phyloP scores from a whole-genome alignment of 768 basidiomycete species.

The Mycena maculata region DNA sequence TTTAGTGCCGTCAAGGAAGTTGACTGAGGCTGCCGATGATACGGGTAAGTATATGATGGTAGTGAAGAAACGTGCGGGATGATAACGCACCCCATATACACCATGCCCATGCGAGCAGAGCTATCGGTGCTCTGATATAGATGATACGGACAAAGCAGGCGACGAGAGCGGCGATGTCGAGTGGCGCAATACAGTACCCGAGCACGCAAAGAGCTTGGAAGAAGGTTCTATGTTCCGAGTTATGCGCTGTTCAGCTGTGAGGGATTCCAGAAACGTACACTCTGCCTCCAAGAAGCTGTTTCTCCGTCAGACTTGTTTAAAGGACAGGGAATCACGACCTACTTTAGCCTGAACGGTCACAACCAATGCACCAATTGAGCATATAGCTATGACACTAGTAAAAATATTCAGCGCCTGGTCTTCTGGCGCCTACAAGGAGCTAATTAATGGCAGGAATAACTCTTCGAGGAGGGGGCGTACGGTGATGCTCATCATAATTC shows the following conservation, averaged over 20 bases:
- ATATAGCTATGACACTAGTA: conserved; percentile 93
- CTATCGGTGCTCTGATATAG: conserved; percentile 88
- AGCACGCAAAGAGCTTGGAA: conserved; percentile 96
- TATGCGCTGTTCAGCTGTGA: conserved; percentile 5
- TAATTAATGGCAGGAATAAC: neutral
- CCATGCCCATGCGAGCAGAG: conserved; percentile 93
- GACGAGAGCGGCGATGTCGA: conserved; percentile 90
- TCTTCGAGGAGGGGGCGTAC: conserved; percentile 52
- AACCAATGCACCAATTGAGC: conserved; percentile 88
- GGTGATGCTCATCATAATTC: conserved; percentile 87
- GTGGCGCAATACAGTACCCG: conserved; percentile 95
- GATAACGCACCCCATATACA: conserved; percentile 90
- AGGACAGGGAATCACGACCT: conserved; percentile 27
- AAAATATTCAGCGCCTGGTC: conserved; percentile 90
- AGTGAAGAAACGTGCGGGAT: neutral
- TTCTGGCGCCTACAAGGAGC: conserved; percentile 73
- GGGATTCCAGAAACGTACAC: conserved; percentile 63
- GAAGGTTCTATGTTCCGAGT: conserved; percentile 73
- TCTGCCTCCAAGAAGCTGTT: conserved; percentile 81
- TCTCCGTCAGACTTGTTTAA: conserved; percentile 11
- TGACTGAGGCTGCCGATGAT: conserved; percentile 78
- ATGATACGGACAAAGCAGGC: conserved; percentile 87
- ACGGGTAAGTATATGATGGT: neutral
- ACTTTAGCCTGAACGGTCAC: conserved; percentile 98
- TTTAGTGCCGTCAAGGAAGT: conserved; percentile 95